Base-by-base conservation (phyloP, 139 green algal species). In the Asterochloris sp. region DNA sequence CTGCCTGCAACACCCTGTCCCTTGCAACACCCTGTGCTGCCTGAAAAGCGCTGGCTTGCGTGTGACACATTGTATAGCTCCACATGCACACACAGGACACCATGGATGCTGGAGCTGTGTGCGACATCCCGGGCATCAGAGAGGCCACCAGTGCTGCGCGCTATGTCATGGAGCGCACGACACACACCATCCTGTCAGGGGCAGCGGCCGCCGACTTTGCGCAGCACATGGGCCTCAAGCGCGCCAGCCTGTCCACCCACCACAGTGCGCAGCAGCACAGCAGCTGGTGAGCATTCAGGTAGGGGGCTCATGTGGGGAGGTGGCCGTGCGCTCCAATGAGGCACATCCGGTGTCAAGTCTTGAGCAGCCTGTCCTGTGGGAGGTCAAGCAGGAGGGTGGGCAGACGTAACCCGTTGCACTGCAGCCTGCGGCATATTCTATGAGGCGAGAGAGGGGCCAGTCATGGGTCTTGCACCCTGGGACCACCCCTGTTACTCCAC, bases 51-150 rank as follows among this genome's bases (percentile, higher is more conserved):
- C 69, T 14, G 16, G 17, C 17, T 1, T 60, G 13, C 69, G 8
- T 75, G 21, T 71, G 23, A 15, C 26, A 21, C n/a, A 69, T 11
- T 29, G 38, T 67, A n/a, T n/a, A 17, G 66, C 69, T 12, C 15
- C 60, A 17, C 16, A n/a, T 78, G 74, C 29, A 15, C 61, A 66
- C 78, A 69, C 82, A 90, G 82, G 61, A 86, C 63, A 87, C 85
- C n/a, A 90, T 96, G 93, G 74, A 88, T 15, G 86, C 88, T 15
- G 93, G 92, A 0, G 91, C 92, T 15, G 93, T 96, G 15, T 87
- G 77, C 9, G 74, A 81, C 69, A 80, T 96, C 29, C 83, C 83
- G 19, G 54, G 85, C 60, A 76, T 93, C 14, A 88, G 85, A n/a
- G 28, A 86, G 21, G 93, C 93, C 0, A 80, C 85, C 0, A 16